Evolutionary conservation across 352 stramenopile species (phyloP), one percentile per base, ranked within the genome.

Genomic region (Pythium monospermum): DNA sequence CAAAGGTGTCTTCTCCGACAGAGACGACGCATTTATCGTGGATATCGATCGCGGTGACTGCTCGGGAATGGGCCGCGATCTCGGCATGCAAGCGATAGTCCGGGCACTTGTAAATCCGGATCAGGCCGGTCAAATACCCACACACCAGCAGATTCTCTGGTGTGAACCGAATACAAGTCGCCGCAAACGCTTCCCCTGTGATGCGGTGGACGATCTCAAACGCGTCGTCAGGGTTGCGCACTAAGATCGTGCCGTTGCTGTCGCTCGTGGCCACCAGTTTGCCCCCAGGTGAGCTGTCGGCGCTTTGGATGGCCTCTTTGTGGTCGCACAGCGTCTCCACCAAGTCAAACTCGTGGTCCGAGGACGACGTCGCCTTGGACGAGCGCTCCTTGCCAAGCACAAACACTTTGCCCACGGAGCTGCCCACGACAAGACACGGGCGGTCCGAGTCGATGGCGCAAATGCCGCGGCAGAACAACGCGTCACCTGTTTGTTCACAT

Each of bases 1-100:
- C 41, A 58, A 85, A 93, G 11, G 74, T 88, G 54, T 94, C 74
- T 49, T 91, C 78, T 8, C 78, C 73, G 31, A 90, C 77, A 1
- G 75, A 83, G 42, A 73, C 77, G 36, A 85, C 50, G 40, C 68
- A 61, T 35, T 73, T 61, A 23, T 81, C 77, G 33, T 61, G 58
- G 23, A 66, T 55, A 40, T 86, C 80, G 19, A 91, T 42, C 10
- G 72, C 80, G 1, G 76, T 88, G 60, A 90, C 71, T 1, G 75
- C 75, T 2, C 83, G 77, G 7, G 76, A 81, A 49, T 89, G 80
- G 15, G 76, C 83, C 21, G 71, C 75, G 31, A 93, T 61, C 54
- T 91, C 76, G 1, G 80, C 68, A 39, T 79, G 62, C 32, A 90
- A 23, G 33, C 58, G 64, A 61, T 83, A 83, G 23, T 43, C 59